phyloP scores from a whole-genome alignment of 768 basidiomycete genomes.

The Termitomyces sp. region DNA sequence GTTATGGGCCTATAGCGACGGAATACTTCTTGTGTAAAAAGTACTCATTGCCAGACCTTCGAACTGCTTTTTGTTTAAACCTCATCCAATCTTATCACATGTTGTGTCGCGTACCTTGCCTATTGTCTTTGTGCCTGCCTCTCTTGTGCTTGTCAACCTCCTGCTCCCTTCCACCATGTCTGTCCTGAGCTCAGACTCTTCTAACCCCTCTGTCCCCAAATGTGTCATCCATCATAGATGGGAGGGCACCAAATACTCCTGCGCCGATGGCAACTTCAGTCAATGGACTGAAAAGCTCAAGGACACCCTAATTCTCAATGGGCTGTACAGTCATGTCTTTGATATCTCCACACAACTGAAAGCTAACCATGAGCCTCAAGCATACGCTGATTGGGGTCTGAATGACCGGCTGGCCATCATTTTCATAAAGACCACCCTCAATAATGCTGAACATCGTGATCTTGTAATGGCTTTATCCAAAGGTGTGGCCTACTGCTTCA shows the following conservation, averaged over 20 bases:
- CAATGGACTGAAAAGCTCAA: not conserved
- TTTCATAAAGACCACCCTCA: not conserved
- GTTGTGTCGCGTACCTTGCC: too few species aligned
- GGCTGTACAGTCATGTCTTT: not conserved
- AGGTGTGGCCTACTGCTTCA: not conserved
- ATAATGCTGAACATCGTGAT: not conserved
- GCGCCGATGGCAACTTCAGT: not conserved
- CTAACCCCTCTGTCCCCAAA: not conserved
- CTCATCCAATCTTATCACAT: too few species aligned
- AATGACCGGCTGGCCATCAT: not conserved
- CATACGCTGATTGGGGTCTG: not conserved
- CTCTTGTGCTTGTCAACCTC: too few species aligned
- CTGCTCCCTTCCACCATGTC: too few species aligned
- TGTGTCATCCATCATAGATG: not conserved
- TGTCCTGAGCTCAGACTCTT: too few species aligned
- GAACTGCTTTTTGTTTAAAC: too few species aligned
- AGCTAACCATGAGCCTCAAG: not conserved
- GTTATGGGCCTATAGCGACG: too few species aligned
- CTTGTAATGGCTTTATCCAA: not conserved
- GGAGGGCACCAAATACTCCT: not conserved
- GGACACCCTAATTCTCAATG: too few species aligned
- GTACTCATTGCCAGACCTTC: too few species aligned
- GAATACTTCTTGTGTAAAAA: too few species aligned
- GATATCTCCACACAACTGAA: not conserved
- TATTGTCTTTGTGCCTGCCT: too few species aligned